Evolutionary conservation across 306 rosid genomes (phyloP).

Genomic region (Acacia melanoxylon): DNA sequence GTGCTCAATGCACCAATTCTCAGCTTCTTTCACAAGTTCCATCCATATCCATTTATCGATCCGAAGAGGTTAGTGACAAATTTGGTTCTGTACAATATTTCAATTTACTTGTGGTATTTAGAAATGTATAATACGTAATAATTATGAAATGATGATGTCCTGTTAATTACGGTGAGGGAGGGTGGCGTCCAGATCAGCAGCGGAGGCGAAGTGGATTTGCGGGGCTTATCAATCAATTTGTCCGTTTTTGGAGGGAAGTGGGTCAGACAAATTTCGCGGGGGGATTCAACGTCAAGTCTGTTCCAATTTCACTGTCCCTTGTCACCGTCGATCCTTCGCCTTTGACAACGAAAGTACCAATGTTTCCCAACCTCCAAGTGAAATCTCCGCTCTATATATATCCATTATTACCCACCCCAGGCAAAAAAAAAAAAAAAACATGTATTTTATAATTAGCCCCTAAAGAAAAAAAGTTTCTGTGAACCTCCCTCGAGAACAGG

Average conservation of each 20-base stretch:
- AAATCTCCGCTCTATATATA: conserved; percentile 43
- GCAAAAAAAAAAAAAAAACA: not conserved
- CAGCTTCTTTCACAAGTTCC: too few species aligned
- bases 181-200: not conserved
- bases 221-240: not conserved
- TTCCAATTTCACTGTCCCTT: conserved; percentile 27
- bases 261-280: not conserved
- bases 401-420: conserved; percentile 35
- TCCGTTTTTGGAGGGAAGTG: not conserved
- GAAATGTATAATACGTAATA: too few species aligned
- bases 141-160: not conserved
- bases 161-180: not conserved
- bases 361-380: not conserved
- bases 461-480: conserved; percentile 22
- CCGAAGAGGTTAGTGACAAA: too few species aligned
- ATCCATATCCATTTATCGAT: too few species aligned
- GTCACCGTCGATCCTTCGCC: conserved; percentile 30
- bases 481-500: conserved; percentile 39
- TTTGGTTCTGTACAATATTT: too few species aligned
- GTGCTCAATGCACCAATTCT: too few species aligned
- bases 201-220: not conserved
- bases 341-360: not conserved
- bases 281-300: conserved; percentile 30
- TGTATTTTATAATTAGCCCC: not conserved
- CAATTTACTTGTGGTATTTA: too few species aligned